Percentiles rank a stretch among this genome's conserved stretches.
Conservation (phyloP, 371 early-diverging fungal genomes). For the Saksenaea oblongispora region DNA sequence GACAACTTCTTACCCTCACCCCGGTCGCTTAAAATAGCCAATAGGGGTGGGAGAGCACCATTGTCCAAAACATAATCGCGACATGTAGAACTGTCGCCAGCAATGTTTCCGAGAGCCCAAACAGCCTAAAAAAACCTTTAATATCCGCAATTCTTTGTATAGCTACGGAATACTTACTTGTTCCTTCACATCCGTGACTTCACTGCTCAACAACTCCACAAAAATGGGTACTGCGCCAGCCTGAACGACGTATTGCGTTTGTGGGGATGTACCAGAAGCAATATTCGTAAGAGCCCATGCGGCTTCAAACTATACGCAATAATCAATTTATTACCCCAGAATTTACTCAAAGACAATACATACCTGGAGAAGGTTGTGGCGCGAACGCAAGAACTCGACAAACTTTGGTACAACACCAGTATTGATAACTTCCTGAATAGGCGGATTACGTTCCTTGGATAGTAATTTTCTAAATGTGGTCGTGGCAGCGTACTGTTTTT, state of each 20-base stretch:
- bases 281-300: conserved; percentile 99
- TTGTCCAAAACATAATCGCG: conserved; percentile 91
- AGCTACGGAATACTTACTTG: conserved; percentile 62
- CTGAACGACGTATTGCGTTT: conserved; percentile 96
- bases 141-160: neutral
- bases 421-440: conserved; percentile 96
- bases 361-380: conserved; percentile 88
- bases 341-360: neutral
- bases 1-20: conserved; percentile 86
- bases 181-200: conserved; percentile 93
- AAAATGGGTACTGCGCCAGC: conserved; percentile 94
- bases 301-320: conserved; percentile 91
- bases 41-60: conserved; percentile 84
- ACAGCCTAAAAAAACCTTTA: conserved; percentile 69
- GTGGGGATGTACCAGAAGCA: conserved; percentile 97
- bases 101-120: conserved; percentile 99
- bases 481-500: conserved; percentile 85
- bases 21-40: conserved; percentile 86
- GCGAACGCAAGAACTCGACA: conserved; percentile 89
- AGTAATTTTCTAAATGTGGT: conserved; percentile 96
- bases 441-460: conserved; percentile 97
- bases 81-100: conserved; percentile 96
- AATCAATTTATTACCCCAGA: neutral
- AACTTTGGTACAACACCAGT: conserved; percentile 95
- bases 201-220: conserved; percentile 87